Evolutionary conservation across 1,139 yeast species (phyloP), one percentile per base, ranked within the genome.

Genomic region (Taiozyma sp.): DNA sequence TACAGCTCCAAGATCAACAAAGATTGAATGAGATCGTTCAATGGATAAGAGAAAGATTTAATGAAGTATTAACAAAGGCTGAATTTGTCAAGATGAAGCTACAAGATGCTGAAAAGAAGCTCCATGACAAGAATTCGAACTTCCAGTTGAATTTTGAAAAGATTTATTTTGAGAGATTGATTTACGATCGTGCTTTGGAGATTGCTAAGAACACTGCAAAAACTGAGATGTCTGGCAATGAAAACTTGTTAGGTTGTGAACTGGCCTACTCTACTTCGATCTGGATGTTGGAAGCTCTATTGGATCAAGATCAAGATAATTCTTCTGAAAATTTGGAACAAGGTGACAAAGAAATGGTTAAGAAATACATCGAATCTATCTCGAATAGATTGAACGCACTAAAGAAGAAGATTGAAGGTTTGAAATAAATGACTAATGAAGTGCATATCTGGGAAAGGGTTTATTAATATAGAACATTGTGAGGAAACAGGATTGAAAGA

Each of bases 121-220:
- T 62, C 29, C 49, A 44, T 24, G 51, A 44, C 13, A 43, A 54
- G 32, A 53, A 51, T 53, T 39, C 46, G 7, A 44, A 44, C 48
- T 55, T 24, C 47, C 52, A 30, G 48, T 48, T 39, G 49, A 52
- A 43, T n/a, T 43, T 47, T 10, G 59, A 58, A 43, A 58, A 51
- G 59, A 72, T 84, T 8, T 76, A 86, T 49, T 91, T 96, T 3
- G 97, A 92, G 66, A 87, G 87, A 65, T 75, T 93, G 57, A 81
- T 93, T 29, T 92, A 91, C 70, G 97, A 92, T 61, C 78, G 98
- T 44, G 97, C 98, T 1, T 76, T 92, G 62, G 98, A 93, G 62
- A 88, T 92, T 75, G 87, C 97, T 2, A 80, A 96, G 60, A 83
- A 83, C 52, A 97, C 98, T 0, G 98, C 98, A 0, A 86, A 86